Conservation (phyloP, 345 rosid genomes). For the Punica granatum region DNA sequence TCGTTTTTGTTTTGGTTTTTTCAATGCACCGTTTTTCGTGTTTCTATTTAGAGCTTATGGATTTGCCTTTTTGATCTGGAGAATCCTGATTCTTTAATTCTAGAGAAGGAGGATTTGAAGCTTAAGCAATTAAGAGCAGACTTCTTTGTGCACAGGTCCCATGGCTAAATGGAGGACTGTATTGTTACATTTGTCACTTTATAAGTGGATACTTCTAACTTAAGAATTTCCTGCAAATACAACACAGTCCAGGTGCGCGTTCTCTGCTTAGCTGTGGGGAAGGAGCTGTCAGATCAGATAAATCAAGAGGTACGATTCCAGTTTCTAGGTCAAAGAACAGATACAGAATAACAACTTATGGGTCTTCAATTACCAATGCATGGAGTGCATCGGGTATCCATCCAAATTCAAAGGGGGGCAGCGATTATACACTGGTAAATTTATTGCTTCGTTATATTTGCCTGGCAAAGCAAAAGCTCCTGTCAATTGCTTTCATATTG, state of each 20-base stretch:
- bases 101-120: neutral
- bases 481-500: neutral
- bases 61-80: neutral
- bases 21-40: too few relatives aligned
- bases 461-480: neutral
- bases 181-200: neutral
- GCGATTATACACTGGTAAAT: constrained; percentile 24
- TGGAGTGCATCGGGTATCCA: constrained; percentile 23
- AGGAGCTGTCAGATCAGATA: neutral
- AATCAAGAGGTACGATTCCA: neutral
- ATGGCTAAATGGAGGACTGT: neutral
- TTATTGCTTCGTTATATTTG: neutral
- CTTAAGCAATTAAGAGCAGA: neutral
- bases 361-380: constrained; percentile 20
- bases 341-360: neutral
- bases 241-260: constrained; percentile 4
- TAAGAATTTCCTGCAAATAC: neutral
- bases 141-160: neutral
- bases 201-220: neutral
- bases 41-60: too few relatives aligned
- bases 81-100: neutral
- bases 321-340: neutral
- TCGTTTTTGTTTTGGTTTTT: too few relatives aligned
- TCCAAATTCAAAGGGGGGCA: constrained; percentile 24
- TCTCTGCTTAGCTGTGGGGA: neutral